phyloP scores from a whole-genome alignment of 1,284 basidiomycete species.

The Inonotus hispidus region DNA sequence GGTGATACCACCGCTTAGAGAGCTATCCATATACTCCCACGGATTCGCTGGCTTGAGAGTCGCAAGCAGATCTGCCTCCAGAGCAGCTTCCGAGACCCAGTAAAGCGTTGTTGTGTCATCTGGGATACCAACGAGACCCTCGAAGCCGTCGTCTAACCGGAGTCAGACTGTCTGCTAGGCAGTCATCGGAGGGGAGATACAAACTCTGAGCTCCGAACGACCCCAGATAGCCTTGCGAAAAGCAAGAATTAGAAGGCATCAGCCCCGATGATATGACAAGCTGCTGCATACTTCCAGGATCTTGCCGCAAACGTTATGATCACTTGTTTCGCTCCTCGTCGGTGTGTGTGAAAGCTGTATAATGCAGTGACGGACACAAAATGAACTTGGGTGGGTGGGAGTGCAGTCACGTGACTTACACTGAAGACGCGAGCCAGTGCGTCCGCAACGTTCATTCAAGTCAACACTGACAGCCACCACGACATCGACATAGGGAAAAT shows the following conservation, averaged over 20 bases:
- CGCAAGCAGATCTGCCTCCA: conserved; percentile 9
- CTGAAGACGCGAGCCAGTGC: not conserved
- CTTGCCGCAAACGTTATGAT: not conserved
- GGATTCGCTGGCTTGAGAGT: not conserved
- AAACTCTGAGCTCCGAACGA: conserved; percentile 44
- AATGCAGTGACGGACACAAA: too few species aligned
- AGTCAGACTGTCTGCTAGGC: conserved; percentile 26
- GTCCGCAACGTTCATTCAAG: not conserved
- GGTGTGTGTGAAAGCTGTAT: not conserved
- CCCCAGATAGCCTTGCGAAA: conserved; percentile 48
- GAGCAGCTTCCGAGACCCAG: conserved; percentile 9
- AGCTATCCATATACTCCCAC: conserved; percentile 10
- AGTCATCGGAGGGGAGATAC: conserved; percentile 39
- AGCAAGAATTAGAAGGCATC: conserved; percentile 32
- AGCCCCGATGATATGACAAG: conserved; percentile 4
- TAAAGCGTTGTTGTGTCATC: conserved; percentile 5
- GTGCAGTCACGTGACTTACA: not conserved
- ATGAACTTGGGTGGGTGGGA: too few species aligned
- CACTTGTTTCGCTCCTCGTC: not conserved
- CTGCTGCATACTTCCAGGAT: not conserved
- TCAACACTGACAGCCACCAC: not conserved
- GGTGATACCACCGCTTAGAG: not conserved
- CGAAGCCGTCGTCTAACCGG: conserved; percentile 31
- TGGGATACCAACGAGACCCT: conserved; percentile 17
- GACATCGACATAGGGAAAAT: not conserved